Evolutionary conservation across 2,329 filamentous ascomycete species (phyloP), one percentile per base, ranked within the genome.

Genomic region (Apiospora sp.): DNA sequence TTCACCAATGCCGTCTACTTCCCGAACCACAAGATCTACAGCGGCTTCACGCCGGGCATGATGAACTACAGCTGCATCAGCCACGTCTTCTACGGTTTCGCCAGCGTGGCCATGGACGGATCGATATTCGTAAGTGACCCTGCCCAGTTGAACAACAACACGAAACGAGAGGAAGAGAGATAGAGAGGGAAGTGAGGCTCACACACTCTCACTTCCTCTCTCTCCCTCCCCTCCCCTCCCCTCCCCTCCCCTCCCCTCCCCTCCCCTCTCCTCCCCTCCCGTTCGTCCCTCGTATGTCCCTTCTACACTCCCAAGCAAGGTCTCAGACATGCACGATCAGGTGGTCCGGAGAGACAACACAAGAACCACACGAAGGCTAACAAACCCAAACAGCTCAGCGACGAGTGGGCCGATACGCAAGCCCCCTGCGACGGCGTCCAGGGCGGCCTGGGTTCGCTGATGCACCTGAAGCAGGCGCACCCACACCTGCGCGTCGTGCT

Each of bases 61-160:
- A 84, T 96, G 79, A 93, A 93, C 80, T 90, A 94, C 81, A 90
- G 90, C 75, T 93, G 92, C 78, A 91, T 96, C 78, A 95, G 92
- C 76, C 92, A 94, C 79, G 90, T 95, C 37, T 95, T 95, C 82
- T 96, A 96, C 80, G 93, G 93, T 16, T 95, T 94, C 87, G 93
- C 93, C 73, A 93, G 89, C 82, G 89, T 96, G 61, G 90, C 90
- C 75, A 83, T 87, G 69, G 92, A 95, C 80, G 93, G 94, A 69
- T 90, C 89, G 71, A 90, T 96, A 74, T 93, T 93, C 86, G 93
- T 95, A 83, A 85, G 90, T 41, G 10, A 37, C 41, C 13, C 7
- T 44, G 19, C 37, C 24, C 24, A 24, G 10, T 22, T 8, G 16
- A 24, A 24, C 22, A 6, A 49, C 48, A 24, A 49, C n/a, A n/a